Conservation (phyloP, 495 filamentous ascomycete species). For the Lophiostoma macrostomum region DNA sequence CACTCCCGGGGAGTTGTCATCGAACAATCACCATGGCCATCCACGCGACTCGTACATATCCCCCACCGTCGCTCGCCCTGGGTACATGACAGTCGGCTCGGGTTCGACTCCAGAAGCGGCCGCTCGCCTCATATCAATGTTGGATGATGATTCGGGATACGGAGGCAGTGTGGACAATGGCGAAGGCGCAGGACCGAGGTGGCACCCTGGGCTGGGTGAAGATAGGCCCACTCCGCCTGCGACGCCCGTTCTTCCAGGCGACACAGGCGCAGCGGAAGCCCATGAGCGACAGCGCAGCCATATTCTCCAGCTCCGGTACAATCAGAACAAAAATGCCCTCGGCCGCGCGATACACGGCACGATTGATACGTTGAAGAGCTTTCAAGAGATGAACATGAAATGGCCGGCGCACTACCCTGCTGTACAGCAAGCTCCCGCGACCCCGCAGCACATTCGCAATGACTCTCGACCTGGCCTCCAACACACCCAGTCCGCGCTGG, state of each 20-base stretch:
- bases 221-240: constrained; percentile 63
- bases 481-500: constrained; percentile 41
- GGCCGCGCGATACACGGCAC: constrained; percentile 79
- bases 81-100: constrained; percentile 84
- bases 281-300: constrained; percentile 65
- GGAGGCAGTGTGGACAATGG: constrained; percentile 67
- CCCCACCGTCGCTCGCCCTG: constrained; percentile 48
- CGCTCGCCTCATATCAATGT: constrained; percentile 60
- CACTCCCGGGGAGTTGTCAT: constrained; percentile 38
- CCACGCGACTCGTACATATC: constrained; percentile 16
- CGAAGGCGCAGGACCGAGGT: constrained; percentile 51
- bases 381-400: constrained; percentile 82
- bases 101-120: constrained; percentile 76
- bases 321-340: constrained; percentile 82
- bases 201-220: constrained; percentile 61
- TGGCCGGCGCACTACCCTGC: constrained; percentile 97
- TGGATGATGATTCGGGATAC: constrained; percentile 89
- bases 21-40: constrained; percentile 3
- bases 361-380: constrained; percentile 71
- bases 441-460: constrained; percentile 19
- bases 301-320: constrained; percentile 71
- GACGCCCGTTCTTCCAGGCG: constrained; percentile 52
- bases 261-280: constrained; percentile 51
- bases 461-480: constrained; percentile 40
- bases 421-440: constrained; percentile 58